These are phyloP conservation scores for Daldinia decipiens DNA, from an alignment of 495 filamentous ascomycete species.

Conservation along the genomic window DNA sequence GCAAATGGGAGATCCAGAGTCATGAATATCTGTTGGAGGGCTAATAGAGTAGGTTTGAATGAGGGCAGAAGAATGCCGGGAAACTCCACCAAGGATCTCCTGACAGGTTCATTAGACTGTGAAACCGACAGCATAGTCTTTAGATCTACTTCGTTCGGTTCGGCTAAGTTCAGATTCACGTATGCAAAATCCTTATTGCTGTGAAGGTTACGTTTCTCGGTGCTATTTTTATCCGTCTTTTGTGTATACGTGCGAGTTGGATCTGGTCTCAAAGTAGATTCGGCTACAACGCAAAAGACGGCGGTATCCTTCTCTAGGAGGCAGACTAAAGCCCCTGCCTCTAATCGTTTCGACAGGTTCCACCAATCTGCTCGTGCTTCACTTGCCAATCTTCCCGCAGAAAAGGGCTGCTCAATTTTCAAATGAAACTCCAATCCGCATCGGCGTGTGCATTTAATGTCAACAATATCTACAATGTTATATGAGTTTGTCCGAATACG, in stretches of 20 bases:
- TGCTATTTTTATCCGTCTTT: not conserved
- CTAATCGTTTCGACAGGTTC: not conserved
- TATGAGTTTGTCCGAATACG: not conserved
- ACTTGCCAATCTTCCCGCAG: not conserved
- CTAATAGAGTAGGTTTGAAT: not conserved
- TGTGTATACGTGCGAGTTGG: not conserved
- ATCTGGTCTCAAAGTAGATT: not conserved
- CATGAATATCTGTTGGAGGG: not conserved
- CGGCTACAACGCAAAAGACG: not conserved
- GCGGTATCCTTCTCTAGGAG: not conserved
- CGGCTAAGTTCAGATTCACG: not conserved
- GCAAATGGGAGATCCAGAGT: not conserved
- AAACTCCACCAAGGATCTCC: not conserved
- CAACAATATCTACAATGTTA: not conserved
- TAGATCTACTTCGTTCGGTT: not conserved
- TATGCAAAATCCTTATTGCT: constrained; percentile 5
- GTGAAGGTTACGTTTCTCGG: not conserved
- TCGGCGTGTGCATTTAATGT: not conserved
- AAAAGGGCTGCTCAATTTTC: not conserved
- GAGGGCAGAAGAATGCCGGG: not conserved
- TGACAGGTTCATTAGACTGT: not conserved
- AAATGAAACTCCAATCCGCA: not conserved
- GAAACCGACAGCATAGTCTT: not conserved
- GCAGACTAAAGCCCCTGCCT: not conserved
- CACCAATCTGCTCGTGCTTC: constrained; percentile 4